A percentile compares a stretch with the other conserved stretches of the same genome.
phyloP scores from a whole-genome alignment of 2,329 filamentous ascomycete genomes.

The Colletotrichum viniferum region DNA sequence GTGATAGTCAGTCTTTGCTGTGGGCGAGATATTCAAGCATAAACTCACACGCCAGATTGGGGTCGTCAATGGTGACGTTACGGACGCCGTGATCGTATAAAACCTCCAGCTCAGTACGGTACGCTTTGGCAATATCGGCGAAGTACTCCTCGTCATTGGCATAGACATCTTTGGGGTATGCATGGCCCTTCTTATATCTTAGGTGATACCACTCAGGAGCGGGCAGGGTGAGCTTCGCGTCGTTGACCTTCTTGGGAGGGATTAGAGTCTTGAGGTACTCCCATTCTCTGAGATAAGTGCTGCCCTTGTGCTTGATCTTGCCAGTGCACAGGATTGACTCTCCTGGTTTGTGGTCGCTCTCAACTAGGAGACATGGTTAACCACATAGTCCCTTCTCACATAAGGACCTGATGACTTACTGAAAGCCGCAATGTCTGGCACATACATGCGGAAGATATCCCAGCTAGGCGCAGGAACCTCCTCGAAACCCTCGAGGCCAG shows the following conservation, averaged over 20 bases:
- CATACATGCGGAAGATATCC: slow-evolving; percentile 41
- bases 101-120: slow-evolving; percentile 57
- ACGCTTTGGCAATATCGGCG: slow-evolving; percentile 59
- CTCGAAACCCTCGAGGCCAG: slow-evolving; percentile 45
- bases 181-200: slow-evolving; percentile 58
- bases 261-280: slow-evolving; percentile 49
- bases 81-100: slow-evolving; percentile 59
- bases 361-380: slow-evolving; percentile 30
- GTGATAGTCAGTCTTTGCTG: too few species aligned
- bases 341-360: slow-evolving; percentile 50
- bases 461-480: slow-evolving; percentile 35
- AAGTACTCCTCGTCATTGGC: slow-evolving; percentile 62
- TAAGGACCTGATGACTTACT: slow-evolving; percentile 26
- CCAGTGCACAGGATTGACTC: slow-evolving; percentile 50
- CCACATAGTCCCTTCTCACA: not conserved
- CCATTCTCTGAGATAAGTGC: slow-evolving; percentile 47
- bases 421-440: slow-evolving; percentile 45
- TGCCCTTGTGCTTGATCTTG: slow-evolving; percentile 51
- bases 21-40: too few species aligned
- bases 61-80: slow-evolving; percentile 66
- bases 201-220: slow-evolving; percentile 71
- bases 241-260: slow-evolving; percentile 63
- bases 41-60: slow-evolving; percentile 53
- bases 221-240: slow-evolving; percentile 68
- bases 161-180: slow-evolving; percentile 62